Evolutionary conservation across 495 filamentous ascomycete species (phyloP).

Genomic region (Astrocystis sublimbata): DNA sequence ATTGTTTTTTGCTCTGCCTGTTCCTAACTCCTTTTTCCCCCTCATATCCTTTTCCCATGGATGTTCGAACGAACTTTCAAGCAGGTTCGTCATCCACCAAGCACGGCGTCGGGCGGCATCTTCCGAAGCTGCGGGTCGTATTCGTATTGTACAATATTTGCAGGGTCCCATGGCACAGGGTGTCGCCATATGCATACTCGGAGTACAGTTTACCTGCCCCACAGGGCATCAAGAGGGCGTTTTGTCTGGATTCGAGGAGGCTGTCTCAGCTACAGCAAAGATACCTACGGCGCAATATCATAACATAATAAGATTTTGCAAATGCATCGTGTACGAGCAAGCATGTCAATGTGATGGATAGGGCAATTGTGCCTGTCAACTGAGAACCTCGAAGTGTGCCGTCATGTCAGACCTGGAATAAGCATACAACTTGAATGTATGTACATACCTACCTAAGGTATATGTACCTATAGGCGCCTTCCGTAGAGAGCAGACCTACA

Average conservation of each 20-base stretch:
- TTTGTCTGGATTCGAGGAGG: background rate
- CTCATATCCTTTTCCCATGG: background rate
- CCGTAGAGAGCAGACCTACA: no score
- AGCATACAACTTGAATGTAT: no score
- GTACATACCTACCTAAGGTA: no score
- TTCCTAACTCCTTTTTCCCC: background rate
- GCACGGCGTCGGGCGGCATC: background rate
- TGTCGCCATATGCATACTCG: conserved; percentile 10
- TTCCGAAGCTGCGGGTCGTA: background rate
- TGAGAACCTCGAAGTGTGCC: no score
- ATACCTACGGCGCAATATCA: conserved; percentile 3
- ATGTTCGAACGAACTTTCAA: no score
- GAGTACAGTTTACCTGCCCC: conserved; percentile 11
- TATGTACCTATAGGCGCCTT: no score
- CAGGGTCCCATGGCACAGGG: conserved; percentile 10
- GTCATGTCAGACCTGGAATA: no score
- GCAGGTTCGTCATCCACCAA: background rate
- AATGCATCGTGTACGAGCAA: background rate
- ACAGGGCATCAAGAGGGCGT: background rate
- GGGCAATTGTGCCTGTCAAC: no score
- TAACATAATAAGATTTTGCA: conserved; percentile 13
- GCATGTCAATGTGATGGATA: background rate
- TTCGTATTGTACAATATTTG: conserved; percentile 2
- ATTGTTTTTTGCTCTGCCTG: background rate
- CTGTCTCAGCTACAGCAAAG: background rate